A percentile compares a stretch with the other conserved stretches of the same genome.
phyloP scores from a whole-genome alignment of 2,329 filamentous ascomycete genomes.

The Aureobasidium lini region DNA sequence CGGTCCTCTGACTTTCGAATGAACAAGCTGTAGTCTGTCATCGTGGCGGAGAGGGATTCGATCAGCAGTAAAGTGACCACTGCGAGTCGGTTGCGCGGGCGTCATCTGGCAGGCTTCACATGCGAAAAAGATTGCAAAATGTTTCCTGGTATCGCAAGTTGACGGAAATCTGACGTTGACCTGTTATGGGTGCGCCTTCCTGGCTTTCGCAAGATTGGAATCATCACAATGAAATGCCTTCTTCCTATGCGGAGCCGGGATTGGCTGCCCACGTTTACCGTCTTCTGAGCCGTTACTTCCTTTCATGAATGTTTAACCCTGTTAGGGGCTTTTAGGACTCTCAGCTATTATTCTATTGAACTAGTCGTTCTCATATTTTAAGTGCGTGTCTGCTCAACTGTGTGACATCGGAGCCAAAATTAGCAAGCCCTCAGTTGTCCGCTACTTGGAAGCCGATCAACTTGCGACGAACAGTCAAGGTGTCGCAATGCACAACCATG shows the following conservation, averaged over 20 bases:
- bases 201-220: neutral
- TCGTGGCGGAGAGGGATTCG: constrained; percentile 24
- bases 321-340: too few relatives aligned
- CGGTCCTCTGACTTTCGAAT: constrained; percentile 31
- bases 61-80: constrained; percentile 22
- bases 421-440: neutral
- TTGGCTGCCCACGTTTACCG: neutral
- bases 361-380: too few relatives aligned
- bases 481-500: constrained; percentile 1
- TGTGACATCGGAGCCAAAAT: neutral
- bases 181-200: neutral
- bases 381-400: neutral
- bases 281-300: neutral
- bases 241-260: neutral
- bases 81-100: constrained; percentile 18
- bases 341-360: too few relatives aligned
- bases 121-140: neutral
- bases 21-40: constrained; percentile 20
- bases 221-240: neutral
- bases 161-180: neutral
- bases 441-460: neutral
- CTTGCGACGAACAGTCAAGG: neutral
- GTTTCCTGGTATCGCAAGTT: neutral
- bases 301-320: neutral
- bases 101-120: neutral